phyloP scores from a whole-genome alignment of 352 stramenopile species.

The Plasmopara muralis region DNA sequence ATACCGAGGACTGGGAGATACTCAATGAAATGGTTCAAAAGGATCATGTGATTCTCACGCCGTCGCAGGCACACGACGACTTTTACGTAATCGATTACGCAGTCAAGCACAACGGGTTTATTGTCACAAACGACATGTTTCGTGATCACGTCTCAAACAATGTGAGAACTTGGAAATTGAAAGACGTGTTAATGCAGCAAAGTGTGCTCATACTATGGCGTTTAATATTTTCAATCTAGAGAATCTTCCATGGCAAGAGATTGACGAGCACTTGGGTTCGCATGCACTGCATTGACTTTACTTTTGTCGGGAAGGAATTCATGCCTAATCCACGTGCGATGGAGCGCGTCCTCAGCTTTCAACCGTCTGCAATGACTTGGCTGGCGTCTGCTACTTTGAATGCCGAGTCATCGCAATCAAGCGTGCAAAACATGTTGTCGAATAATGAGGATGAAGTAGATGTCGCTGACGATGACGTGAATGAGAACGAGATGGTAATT shows the following conservation, averaged over 20 bases:
- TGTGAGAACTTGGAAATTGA: conserved; percentile 14
- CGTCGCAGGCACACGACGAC: conserved; percentile 83
- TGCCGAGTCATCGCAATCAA: conserved; percentile 4
- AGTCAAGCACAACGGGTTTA: conserved; percentile 79
- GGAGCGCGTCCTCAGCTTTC: conserved; percentile 48
- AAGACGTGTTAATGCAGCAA: conserved; percentile 1
- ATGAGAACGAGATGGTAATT: conserved; percentile 40
- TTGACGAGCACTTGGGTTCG: conserved; percentile 61
- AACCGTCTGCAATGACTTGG: conserved; percentile 7
- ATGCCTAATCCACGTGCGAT: conserved; percentile 84
- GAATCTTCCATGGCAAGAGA: conserved; percentile 53
- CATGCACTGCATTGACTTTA: conserved; percentile 79
- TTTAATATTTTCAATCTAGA: conserved; percentile 18
- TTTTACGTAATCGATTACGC: conserved; percentile 90
- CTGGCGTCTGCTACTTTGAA: conserved; percentile 6
- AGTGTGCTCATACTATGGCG: background rate
- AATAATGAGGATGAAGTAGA: conserved; percentile 8
- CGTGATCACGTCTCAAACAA: conserved; percentile 81
- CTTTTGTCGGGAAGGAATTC: conserved; percentile 86
- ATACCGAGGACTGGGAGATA: conserved; percentile 40
- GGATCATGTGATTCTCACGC: conserved; percentile 67
- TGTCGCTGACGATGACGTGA: conserved; percentile 14
- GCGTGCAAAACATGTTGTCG: conserved; percentile 13
- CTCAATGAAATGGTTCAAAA: conserved; percentile 53
- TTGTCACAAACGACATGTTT: conserved; percentile 91